Evolutionary conservation across 164 flowering plant species (phyloP).

Genomic region (Stephania japonica): DNA sequence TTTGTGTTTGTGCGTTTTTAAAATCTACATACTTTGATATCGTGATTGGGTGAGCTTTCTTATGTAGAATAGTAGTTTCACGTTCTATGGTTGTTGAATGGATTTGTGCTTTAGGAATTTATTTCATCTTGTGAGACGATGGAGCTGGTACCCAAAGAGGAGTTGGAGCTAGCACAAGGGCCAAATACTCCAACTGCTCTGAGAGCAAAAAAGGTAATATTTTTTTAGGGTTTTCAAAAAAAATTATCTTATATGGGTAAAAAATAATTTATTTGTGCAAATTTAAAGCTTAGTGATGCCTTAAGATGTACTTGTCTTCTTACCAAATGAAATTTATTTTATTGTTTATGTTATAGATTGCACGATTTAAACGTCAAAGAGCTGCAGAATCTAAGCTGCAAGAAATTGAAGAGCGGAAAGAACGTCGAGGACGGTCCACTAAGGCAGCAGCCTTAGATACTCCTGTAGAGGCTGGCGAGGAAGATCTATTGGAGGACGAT

Average conservation of each 20-base stretch:
- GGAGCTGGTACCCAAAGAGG: slow-evolving; percentile 93
- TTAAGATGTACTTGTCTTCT: not conserved
- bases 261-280: not conserved
- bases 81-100: not conserved
- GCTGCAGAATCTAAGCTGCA: slow-evolving; percentile 81
- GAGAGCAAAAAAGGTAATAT: slow-evolving; percentile 80
- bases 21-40: not conserved
- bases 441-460: slow-evolving; percentile 81
- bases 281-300: not conserved
- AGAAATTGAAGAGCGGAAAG: slow-evolving; percentile 83
- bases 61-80: not conserved
- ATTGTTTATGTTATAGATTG: slow-evolving; percentile 42
- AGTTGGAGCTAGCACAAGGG: slow-evolving; percentile 39
- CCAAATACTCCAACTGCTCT: slow-evolving; percentile 46
- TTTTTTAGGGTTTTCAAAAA: too few relatives aligned
- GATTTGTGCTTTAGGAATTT: slow-evolving; percentile 53
- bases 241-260: not conserved
- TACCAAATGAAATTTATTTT: too few relatives aligned
- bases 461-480: slow-evolving; percentile 82
- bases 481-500: slow-evolving; percentile 79
- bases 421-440: slow-evolving; percentile 80
- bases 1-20: not conserved
- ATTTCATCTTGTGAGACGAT: slow-evolving; percentile 85
- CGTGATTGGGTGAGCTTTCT: not conserved
- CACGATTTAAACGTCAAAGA: slow-evolving; percentile 78